These are phyloP conservation scores for Chrysanthemum makinoi DNA, from an alignment of 129 eudicot species.

Conservation along the genomic window DNA sequence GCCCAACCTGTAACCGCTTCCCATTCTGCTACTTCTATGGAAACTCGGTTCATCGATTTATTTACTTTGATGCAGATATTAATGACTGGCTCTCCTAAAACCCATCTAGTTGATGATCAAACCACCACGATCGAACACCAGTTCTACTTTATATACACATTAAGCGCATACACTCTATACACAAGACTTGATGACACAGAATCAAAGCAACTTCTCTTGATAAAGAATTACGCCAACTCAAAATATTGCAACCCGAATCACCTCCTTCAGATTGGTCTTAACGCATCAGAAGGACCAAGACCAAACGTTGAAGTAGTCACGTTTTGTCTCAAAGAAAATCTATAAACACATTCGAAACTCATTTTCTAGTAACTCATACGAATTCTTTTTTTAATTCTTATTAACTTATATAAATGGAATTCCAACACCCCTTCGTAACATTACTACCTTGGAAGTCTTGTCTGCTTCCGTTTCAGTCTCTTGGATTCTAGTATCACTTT, in stretches of 20 bases:
- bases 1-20: background rate
- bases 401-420: no score
- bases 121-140: conserved; percentile 46
- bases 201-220: conserved; percentile 58
- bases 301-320: conserved; percentile 73
- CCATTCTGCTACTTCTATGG: background rate
- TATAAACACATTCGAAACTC: no score
- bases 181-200: conserved; percentile 57
- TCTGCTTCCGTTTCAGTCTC: no score
- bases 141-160: conserved; percentile 64
- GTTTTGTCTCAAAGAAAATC: conserved; percentile 65
- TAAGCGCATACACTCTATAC: conserved; percentile 72
- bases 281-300: conserved; percentile 67
- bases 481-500: no score
- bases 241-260: conserved; percentile 68
- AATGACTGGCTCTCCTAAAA: conserved; percentile 32
- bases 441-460: no score
- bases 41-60: background rate
- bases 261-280: conserved; percentile 74
- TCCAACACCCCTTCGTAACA: no score
- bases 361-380: no score
- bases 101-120: conserved; percentile 40
- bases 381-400: no score
- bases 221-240: conserved; percentile 63
- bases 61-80: conserved; percentile 53